Conservation (phyloP, 768 basidiomycete genomes). For the Suillus clintonianus region DNA sequence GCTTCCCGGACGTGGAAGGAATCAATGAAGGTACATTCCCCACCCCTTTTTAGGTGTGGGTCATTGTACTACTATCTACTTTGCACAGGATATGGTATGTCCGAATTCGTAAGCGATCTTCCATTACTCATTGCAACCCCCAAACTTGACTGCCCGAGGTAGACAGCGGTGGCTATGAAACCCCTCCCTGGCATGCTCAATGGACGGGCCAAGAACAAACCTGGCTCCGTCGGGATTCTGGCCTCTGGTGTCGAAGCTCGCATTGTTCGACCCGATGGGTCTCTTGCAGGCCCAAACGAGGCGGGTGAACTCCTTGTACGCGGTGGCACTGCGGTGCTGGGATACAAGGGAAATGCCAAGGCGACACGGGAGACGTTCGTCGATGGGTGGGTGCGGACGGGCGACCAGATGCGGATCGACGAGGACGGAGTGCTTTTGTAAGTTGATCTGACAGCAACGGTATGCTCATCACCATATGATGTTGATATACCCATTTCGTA, state of each 20-base stretch:
- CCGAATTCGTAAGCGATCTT: slow-evolving; percentile 48
- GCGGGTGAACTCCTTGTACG: slow-evolving; percentile 61
- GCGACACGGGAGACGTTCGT: slow-evolving; percentile 61
- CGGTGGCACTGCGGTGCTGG: slow-evolving; percentile 50
- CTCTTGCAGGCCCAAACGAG: slow-evolving; percentile 52
- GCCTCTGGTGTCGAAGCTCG: slow-evolving; percentile 58
- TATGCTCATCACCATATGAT: background rate
- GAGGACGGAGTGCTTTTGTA: slow-evolving; percentile 61
- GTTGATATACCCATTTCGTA: slow-evolving; percentile 18
- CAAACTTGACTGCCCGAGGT: background rate
- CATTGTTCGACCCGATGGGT: slow-evolving; percentile 52
- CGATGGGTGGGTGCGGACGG: slow-evolving; percentile 70
- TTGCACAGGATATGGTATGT: slow-evolving; percentile 59
- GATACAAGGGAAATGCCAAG: slow-evolving; percentile 67
- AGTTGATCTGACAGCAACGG: slow-evolving; percentile 13
- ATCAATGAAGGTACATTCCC: slow-evolving; percentile 44
- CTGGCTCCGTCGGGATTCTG: slow-evolving; percentile 53
- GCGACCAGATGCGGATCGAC: slow-evolving; percentile 61
- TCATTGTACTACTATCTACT: background rate
- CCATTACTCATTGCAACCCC: background rate
- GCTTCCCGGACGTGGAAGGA: slow-evolving; percentile 24
- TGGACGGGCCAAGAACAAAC: slow-evolving; percentile 34
- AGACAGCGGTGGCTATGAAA: slow-evolving; percentile 26
- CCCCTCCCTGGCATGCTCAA: slow-evolving; percentile 43
- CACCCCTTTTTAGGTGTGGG: background rate